Conservation (phyloP, 2,329 filamentous ascomycete genomes). For the Ceratocystis eucalypticola region DNA sequence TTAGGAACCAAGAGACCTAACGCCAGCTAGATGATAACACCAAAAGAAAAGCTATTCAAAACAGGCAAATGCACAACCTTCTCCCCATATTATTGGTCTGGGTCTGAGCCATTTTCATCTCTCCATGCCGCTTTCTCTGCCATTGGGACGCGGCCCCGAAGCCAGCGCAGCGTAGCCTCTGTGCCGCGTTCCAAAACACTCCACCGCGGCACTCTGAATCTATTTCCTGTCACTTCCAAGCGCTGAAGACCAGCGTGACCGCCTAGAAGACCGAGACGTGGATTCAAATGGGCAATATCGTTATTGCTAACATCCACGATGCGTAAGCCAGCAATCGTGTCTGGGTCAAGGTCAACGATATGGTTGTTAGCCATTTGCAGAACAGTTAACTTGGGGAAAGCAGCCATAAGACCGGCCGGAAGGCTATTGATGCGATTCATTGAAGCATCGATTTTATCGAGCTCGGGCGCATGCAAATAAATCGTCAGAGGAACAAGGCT, state of each 20-base stretch:
- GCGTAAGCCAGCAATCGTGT: constrained; percentile 58
- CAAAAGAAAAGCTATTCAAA: constrained; percentile 8
- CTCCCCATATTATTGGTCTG: constrained; percentile 11
- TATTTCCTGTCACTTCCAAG: constrained; percentile 70
- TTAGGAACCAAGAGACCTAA: background rate
- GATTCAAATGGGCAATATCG: constrained; percentile 67
- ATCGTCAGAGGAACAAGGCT: constrained; percentile 52
- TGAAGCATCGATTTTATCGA: constrained; percentile 68
- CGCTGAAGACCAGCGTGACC: constrained; percentile 46
- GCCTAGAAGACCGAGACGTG: constrained; percentile 64
- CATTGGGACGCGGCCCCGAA: constrained; percentile 60
- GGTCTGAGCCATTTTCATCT: constrained; percentile 27
- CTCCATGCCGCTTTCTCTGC: constrained; percentile 46
- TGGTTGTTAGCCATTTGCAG: constrained; percentile 70
- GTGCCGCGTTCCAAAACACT: constrained; percentile 77
- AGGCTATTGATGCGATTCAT: constrained; percentile 66
- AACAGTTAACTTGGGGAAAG: constrained; percentile 56
- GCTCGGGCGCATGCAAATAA: constrained; percentile 56
- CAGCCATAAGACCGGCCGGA: constrained; percentile 46
- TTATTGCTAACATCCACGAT: constrained; percentile 74
- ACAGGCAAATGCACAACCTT: background rate
- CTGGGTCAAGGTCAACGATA: constrained; percentile 57
- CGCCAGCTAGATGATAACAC: background rate
- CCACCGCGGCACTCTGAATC: constrained; percentile 75
- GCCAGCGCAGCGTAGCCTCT: constrained; percentile 67